These are phyloP conservation scores for Carallia brachiata DNA, from an alignment of 345 rosid genomes.

Conservation along the genomic window DNA sequence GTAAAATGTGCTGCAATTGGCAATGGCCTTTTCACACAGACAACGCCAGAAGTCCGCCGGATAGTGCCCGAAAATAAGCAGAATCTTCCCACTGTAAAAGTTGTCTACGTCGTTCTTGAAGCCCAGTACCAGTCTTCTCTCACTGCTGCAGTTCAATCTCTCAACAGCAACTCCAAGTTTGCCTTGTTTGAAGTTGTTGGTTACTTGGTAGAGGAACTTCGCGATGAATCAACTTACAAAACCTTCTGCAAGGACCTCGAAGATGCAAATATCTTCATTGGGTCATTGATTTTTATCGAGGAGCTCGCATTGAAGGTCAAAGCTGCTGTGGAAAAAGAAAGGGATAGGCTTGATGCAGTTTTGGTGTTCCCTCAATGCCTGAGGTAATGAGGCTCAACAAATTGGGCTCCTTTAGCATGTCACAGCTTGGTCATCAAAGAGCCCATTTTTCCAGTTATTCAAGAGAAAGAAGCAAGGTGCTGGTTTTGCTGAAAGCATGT, in stretches of 20 bases:
- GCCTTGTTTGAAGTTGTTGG: slow-evolving; percentile 90
- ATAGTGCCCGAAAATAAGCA: slow-evolving; percentile 66
- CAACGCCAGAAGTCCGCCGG: slow-evolving; percentile 84
- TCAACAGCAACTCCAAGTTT: slow-evolving; percentile 55
- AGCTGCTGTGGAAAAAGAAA: slow-evolving; percentile 85
- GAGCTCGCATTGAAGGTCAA: slow-evolving; percentile 90
- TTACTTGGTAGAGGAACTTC: slow-evolving; percentile 91
- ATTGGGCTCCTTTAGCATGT: slow-evolving; percentile 94
- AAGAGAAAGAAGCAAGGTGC: slow-evolving; percentile 93
- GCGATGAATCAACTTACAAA: slow-evolving; percentile 64
- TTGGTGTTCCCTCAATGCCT: slow-evolving; percentile 99
- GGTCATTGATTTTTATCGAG: slow-evolving; percentile 92
- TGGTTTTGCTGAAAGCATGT: slow-evolving; percentile 94
- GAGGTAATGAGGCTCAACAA: slow-evolving; percentile 98
- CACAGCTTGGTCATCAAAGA: slow-evolving; percentile 95
- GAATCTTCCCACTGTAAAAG: slow-evolving; percentile 73
- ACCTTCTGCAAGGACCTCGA: slow-evolving; percentile 81
- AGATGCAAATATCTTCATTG: slow-evolving; percentile 89
- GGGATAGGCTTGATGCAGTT: slow-evolving; percentile 95
- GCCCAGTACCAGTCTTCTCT: slow-evolving; percentile 97
- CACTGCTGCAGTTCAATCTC: slow-evolving; percentile 67
- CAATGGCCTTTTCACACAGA: slow-evolving; percentile 95
- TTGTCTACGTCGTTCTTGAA: slow-evolving; percentile 94
- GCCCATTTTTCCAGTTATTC: slow-evolving; percentile 88
- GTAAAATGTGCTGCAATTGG: slow-evolving; percentile 69